Percentiles rank a stretch among this genome's conserved stretches.
Evolutionary conservation across 768 basidiomycete species (phyloP).

Genomic region (Tephrocybe rancida): DNA sequence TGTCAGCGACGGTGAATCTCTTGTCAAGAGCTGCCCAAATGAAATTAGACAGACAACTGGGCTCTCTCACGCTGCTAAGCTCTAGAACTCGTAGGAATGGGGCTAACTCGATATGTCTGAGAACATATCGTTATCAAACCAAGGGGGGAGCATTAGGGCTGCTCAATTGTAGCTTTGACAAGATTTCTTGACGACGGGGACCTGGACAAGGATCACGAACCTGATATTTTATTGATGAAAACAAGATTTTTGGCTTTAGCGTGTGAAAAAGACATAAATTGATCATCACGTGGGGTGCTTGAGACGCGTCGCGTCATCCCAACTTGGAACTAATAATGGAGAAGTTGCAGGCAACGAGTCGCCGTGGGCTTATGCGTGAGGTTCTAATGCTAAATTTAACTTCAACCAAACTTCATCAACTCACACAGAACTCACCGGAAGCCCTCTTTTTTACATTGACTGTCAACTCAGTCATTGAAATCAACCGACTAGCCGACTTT

Average conservation of each 20-base stretch:
- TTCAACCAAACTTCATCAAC: too few species aligned
- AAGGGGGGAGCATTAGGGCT: conserved; percentile 4
- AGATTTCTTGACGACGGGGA: neutral
- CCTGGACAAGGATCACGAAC: neutral
- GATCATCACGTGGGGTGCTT: neutral
- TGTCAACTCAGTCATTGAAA: too few species aligned
- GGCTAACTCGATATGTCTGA: conserved; percentile 9
- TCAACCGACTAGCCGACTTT: too few species aligned
- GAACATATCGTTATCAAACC: conserved; percentile 1
- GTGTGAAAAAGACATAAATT: neutral
- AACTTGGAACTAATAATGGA: too few species aligned
- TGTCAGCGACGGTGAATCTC: conserved; percentile 3
- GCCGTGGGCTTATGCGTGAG: too few species aligned
- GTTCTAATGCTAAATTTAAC: too few species aligned
- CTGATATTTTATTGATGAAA: conserved; percentile 3
- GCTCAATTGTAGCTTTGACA: neutral
- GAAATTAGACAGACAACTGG: neutral
- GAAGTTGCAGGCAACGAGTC: too few species aligned
- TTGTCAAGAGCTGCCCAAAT: conserved; percentile 7
- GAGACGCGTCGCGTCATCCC: neutral
- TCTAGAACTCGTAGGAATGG: neutral
- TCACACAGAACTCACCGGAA: too few species aligned
- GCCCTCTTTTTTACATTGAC: too few species aligned
- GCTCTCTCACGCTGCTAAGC: neutral
- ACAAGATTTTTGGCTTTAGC: conserved; percentile 2